Evolutionary conservation across 75 land plant species (phyloP), one percentile per base, ranked within the genome.

Genomic region (Pinus taeda): DNA sequence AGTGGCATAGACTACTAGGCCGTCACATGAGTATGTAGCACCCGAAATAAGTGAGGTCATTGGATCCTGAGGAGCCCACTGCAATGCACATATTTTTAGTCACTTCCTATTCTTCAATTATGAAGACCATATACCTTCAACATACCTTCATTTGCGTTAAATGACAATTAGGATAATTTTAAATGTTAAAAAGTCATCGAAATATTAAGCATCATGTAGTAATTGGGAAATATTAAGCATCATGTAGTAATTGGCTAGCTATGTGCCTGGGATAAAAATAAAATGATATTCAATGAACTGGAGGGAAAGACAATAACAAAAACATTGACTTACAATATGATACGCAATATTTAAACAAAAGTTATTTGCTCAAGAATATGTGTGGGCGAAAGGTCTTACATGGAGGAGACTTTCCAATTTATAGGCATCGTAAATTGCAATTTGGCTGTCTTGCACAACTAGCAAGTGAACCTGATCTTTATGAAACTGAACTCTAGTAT

Each of bases 21-120:
- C 83, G 78, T 89, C 91, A 60, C 90, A 89, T 17, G 90, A 90
- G 69, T 84, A 90, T 39, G 87, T 83, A 18, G 90, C 92, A 77
- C 79, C 88, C 49, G 90, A 85, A 70, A 90, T 83, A 20, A 88
- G 77, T 14, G 92, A 83, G 64, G 87, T 26, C 62, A 90, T 79
- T 1, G 85, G 61, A 56, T 83, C 81, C 30, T 79, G 80, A 57
- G 90, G 90, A 72, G 60, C 59, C 92, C 92, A 90, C 92, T 90
- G 81, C 61, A 78, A 42, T 15, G 6, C 4, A 60, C 59, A 39
- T 22, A 60, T 45, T 33, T 24, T 4, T 7, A 24, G 30, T 62
- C 30, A 62, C 2, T 26, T 13, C 2, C 14, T 62, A 29, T 62
- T 24, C 36, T 26, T 62, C 36, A 62, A 62, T 12, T 62, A 6